Evolutionary conservation across 805 yeast genomes (phyloP), one percentile per base, ranked within the genome.

Genomic region (Scheffersomyces lignosus): DNA sequence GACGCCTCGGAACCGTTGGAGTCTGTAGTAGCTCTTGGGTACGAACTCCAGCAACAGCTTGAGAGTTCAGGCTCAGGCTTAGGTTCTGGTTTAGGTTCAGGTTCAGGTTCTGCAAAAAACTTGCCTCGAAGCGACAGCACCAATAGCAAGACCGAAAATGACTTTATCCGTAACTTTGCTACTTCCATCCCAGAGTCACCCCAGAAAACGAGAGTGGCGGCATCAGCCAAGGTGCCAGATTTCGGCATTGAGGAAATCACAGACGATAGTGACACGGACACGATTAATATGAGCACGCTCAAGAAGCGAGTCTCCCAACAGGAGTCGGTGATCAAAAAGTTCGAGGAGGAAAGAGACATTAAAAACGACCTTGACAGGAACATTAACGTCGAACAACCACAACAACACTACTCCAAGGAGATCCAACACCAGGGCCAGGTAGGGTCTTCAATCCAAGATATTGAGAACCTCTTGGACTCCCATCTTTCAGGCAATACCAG

Each of bases 361-460:
- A 10, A 20, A 7, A 20, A 20, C 9, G 24, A 10, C 7, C 24
- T 20, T 20, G 24, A 10, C 7, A 7, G 7, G 9, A 7, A 7
- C 10, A 10, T 7, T 7, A 7, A 7, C 24, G 7, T 10, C 24
- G 9, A 20, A 10, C 24, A 7, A 7, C 24, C 24, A 7, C 7
- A 20, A 7, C 9, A 10, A 20, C 9, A 20, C 7, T 20, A 20
- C 10, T n/a, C n/a, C n/a, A n/a, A n/a, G n/a, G n/a, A n/a, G n/a
- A n/a, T n/a, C n/a, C n/a, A n/a, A n/a, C 24, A 20, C 24, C 7
- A 7, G 10, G 10, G 42, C 6, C 47, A 54, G 8, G 53, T 62
- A 13, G 62, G 63, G 38, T 40, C 60, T 2, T 63, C 71, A 1
- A 66, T 68, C 31, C 66, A 64, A 43, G 74, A 67, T 28, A 60